Percentiles rank a stretch among this genome's conserved stretches.
Conservation (phyloP, 169 alveolate species). For the Plasmodium inui region DNA sequence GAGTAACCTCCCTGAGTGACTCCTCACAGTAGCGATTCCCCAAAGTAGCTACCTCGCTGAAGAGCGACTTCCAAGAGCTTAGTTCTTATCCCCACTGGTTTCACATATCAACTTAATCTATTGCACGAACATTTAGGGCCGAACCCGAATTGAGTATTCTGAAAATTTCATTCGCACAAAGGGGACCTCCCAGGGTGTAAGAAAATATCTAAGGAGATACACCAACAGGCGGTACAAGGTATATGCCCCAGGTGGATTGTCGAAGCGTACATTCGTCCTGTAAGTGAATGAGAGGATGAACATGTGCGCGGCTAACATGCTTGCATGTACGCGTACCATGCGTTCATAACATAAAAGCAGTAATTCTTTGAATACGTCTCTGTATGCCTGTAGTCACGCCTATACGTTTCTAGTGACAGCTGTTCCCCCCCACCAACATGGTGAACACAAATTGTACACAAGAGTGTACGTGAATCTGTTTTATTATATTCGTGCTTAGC, state of each 20-base stretch:
- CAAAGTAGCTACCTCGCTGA: neutral
- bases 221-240: neutral
- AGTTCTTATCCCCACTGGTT: neutral
- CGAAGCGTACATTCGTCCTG: neutral
- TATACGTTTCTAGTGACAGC: neutral
- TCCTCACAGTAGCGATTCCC: neutral
- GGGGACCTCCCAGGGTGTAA: neutral
- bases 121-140: neutral
- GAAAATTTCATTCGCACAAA: conserved; percentile 3
- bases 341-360: neutral
- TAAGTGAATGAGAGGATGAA: neutral
- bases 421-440: neutral
- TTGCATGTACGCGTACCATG: neutral
- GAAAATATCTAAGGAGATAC: neutral
- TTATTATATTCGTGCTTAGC: neutral
- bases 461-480: neutral
- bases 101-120: neutral
- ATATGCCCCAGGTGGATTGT: neutral
- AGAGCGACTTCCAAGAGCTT: neutral
- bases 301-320: neutral
- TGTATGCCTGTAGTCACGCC: neutral
- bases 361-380: neutral
- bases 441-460: neutral
- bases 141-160: neutral
- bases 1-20: neutral